These are phyloP conservation scores for Eimeria zaria DNA, from an alignment of 169 alveolate species.

Conservation along the genomic window DNA sequence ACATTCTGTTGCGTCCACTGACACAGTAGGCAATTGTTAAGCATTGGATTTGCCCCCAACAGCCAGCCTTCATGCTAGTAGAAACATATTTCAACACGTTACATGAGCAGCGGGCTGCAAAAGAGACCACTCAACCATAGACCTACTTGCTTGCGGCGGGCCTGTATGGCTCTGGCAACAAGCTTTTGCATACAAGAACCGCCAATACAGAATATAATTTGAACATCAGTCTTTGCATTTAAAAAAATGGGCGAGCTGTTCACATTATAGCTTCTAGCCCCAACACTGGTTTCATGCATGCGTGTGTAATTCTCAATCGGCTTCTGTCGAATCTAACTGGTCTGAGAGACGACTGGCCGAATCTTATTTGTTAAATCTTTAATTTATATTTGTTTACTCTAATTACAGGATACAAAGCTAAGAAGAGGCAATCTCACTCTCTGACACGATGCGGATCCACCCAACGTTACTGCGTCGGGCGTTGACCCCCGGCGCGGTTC, in stretches of 20 bases:
- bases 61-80: background rate
- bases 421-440: background rate
- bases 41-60: background rate
- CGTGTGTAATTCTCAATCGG: background rate
- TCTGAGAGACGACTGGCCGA: background rate
- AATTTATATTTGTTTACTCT: background rate
- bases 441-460: slow-evolving; percentile 54
- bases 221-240: background rate
- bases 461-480: slow-evolving; percentile 62
- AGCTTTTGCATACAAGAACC: background rate
- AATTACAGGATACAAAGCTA: background rate
- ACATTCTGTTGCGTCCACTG: background rate
- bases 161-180: background rate
- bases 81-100: background rate
- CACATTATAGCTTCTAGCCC: background rate
- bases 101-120: background rate
- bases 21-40: background rate
- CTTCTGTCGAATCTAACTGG: background rate
- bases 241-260: background rate
- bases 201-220: background rate
- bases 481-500: slow-evolving; percentile 45
- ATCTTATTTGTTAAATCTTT: background rate
- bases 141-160: background rate
- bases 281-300: slow-evolving; percentile 1
- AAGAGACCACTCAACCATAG: background rate